These are phyloP conservation scores for Annulohypoxylon moriforme DNA, from an alignment of 495 filamentous ascomycete species.

Conservation along the genomic window DNA sequence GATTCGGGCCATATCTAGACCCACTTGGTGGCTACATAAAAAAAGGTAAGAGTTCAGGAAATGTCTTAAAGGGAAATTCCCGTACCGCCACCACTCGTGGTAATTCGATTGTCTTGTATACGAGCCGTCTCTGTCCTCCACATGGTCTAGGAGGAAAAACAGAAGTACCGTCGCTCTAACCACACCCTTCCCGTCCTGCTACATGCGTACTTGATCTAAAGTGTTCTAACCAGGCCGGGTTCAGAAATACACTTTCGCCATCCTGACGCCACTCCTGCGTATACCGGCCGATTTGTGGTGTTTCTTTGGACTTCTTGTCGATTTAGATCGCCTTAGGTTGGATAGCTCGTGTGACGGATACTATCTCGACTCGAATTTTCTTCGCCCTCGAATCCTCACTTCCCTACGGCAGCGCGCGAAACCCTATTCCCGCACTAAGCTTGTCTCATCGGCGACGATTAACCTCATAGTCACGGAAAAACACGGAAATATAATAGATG, in stretches of 20 bases:
- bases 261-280: constrained; percentile 42
- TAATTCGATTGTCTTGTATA: constrained; percentile 27
- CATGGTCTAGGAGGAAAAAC: constrained; percentile 7
- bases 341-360: constrained; percentile 29
- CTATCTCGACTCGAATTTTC: constrained; percentile 24
- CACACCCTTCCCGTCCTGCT: constrained; percentile 18
- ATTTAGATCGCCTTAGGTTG: constrained; percentile 8
- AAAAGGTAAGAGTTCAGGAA: constrained; percentile 31
- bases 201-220: constrained; percentile 16
- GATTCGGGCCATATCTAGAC: constrained; percentile 33
- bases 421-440: not conserved
- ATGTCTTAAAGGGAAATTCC: constrained; percentile 30
- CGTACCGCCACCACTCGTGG: constrained; percentile 28
- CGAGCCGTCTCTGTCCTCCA: constrained; percentile 11
- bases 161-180: constrained; percentile 9
- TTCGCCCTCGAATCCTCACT: constrained; percentile 12
- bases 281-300: constrained; percentile 16
- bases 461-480: constrained; percentile 23
- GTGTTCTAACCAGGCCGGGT: constrained; percentile 43
- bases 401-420: constrained; percentile 1
- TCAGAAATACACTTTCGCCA: constrained; percentile 39
- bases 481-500: constrained; percentile 46
- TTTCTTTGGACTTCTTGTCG: constrained; percentile 5
- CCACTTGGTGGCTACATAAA: constrained; percentile 32
- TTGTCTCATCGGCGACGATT: constrained; percentile 24